Conservation (phyloP, 768 basidiomycete genomes). For the Exsudoporus frostii region DNA sequence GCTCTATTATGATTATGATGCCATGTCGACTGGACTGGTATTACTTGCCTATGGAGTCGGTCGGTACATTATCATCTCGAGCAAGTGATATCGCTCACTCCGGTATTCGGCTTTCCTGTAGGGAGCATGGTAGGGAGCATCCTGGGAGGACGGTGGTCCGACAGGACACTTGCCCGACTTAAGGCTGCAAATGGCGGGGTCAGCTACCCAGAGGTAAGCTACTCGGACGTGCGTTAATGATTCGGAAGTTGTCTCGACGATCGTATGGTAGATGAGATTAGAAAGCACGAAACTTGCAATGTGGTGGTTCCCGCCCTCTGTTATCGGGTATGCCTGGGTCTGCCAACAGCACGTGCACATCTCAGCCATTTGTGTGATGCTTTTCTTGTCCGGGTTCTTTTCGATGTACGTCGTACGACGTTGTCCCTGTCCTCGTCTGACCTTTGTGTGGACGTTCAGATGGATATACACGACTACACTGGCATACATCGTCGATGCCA, state of each 20-base stretch:
- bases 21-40: conserved; percentile 74
- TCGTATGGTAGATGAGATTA: conserved; percentile 59
- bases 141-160: conserved; percentile 61
- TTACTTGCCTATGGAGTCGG: conserved; percentile 73
- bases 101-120: background rate
- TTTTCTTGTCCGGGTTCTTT: conserved; percentile 75
- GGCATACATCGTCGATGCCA: conserved; percentile 87
- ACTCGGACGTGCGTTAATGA: background rate
- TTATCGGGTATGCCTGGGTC: conserved; percentile 77
- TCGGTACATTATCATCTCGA: conserved; percentile 23
- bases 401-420: conserved; percentile 50
- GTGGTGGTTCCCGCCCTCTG: conserved; percentile 48
- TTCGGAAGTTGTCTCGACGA: background rate
- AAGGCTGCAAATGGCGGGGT: conserved; percentile 48
- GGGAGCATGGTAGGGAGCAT: conserved; percentile 54
- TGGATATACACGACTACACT: conserved; percentile 69
- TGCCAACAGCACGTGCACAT: conserved; percentile 62
- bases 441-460: conserved; percentile 26
- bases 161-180: conserved; percentile 43
- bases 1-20: conserved; percentile 59
- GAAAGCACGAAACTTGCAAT: conserved; percentile 61
- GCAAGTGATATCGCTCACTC: background rate
- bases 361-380: conserved; percentile 64
- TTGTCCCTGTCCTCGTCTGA: background rate
- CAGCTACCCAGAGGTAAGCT: conserved; percentile 61